Conservation (phyloP, 2,329 filamentous ascomycete genomes). For the Hansfordia pulvinata region DNA sequence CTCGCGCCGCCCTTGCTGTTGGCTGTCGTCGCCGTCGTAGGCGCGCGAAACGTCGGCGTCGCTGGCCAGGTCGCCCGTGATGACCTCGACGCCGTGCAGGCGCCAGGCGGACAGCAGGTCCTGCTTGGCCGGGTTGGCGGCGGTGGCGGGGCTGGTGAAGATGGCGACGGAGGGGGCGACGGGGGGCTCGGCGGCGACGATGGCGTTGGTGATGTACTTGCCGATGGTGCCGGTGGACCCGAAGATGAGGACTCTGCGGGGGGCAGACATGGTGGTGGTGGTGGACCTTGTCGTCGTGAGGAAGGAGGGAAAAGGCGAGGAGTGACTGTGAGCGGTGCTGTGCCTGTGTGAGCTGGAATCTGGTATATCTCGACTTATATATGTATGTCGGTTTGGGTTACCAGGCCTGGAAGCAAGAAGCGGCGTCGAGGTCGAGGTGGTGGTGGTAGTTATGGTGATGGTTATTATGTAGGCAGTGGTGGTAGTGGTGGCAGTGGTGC, state of each 20-base stretch:
- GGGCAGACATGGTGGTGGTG: slow-evolving; percentile 7
- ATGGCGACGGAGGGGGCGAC: slow-evolving; percentile 23
- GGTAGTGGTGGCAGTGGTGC: no score
- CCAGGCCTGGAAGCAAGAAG: no score
- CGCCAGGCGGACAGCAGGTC: slow-evolving; percentile 26
- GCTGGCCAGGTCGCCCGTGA: slow-evolving; percentile 38
- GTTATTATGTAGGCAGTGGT: no score
- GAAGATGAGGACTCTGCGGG: slow-evolving; percentile 17
- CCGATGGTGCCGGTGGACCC: slow-evolving; percentile 20
- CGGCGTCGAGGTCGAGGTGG: no score
- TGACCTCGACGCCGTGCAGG: slow-evolving; percentile 33
- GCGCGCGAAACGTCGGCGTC: slow-evolving; percentile 34
- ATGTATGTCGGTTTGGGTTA: no score
- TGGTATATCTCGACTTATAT: no score
- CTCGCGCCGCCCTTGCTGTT: not conserved
- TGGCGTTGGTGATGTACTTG: slow-evolving; percentile 17
- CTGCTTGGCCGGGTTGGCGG: slow-evolving; percentile 27
- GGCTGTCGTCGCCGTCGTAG: slow-evolving; percentile 24
- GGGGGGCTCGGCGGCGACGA: slow-evolving; percentile 16
- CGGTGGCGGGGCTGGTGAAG: slow-evolving; percentile 40
- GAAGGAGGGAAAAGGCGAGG: not conserved
- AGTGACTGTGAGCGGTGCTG: no score
- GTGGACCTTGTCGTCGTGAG: not conserved
- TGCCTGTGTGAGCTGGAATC: no score
- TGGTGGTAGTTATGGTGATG: no score